Percentiles rank a stretch among this genome's conserved stretches.
Evolutionary conservation across 805 yeast genomes (phyloP).

Genomic region (Ogataea ganodermae): DNA sequence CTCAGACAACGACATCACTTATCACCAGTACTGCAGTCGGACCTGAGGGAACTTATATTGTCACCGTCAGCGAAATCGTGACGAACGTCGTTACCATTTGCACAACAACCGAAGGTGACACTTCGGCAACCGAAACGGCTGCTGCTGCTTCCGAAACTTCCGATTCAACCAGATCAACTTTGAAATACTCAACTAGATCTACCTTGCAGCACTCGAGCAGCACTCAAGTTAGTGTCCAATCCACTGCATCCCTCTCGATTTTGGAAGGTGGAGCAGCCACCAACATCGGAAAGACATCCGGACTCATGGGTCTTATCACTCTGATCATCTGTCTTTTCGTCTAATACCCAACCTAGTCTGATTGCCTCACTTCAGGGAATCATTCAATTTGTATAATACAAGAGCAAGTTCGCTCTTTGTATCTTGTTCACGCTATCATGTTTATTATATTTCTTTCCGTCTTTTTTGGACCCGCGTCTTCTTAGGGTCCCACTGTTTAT

Average conservation of each 20-base stretch:
- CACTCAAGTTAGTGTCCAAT: background rate
- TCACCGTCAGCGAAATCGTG: background rate
- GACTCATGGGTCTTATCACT: background rate
- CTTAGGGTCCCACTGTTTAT: background rate
- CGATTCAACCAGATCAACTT: no score
- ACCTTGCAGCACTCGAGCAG: background rate
- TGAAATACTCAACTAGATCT: background rate
- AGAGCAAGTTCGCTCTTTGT: background rate
- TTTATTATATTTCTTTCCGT: background rate
- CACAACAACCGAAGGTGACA: background rate
- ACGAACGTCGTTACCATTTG: constrained; percentile 1
- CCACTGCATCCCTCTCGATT: background rate
- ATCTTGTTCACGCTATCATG: no score
- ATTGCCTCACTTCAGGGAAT: background rate
- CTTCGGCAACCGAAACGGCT: background rate
- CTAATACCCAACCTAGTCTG: background rate
- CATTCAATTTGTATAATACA: background rate
- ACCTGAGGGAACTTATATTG: background rate
- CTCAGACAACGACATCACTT: background rate
- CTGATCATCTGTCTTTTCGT: background rate
- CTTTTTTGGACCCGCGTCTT: background rate
- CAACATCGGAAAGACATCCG: background rate
- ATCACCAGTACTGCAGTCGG: background rate
- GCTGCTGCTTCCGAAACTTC: no score
- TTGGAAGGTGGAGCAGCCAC: background rate